Evolutionary conservation across 176 grass and related monocot species (phyloP), one percentile per base, ranked within the genome.

Genomic region (Luzula sylvatica): DNA sequence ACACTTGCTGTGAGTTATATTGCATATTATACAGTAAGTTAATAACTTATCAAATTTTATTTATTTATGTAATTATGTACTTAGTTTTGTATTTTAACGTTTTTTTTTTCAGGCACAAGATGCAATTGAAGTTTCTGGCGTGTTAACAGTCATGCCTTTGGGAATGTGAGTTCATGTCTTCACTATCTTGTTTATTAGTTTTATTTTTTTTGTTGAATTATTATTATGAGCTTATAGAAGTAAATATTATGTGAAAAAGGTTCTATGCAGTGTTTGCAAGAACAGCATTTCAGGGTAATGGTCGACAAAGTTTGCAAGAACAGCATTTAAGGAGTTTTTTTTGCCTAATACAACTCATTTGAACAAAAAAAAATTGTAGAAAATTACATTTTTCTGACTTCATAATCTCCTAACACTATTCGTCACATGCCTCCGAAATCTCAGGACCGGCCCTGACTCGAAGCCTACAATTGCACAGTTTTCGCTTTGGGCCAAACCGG

Each of bases 261-360:
- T 95, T 95, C 63, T 95, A 88, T 73, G 80, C 89, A 67, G 89
- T 80, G 72, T 82, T 79, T 67, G 89, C 83, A 53, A 95, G 72
- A 95, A 95, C 89, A 66, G 89, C 89, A 53, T 95, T 95, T 47
- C 87, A 88, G 76, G 83, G 89, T 58, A 76, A 95, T 51, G 61
- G 80, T 41, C 89, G 88, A 58, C 47, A 81, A 75, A 95, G 83
- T 78, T 66, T 95, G 52, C 89, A 95, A n/a, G n/a, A n/a, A n/a
- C n/a, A n/a, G n/a, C n/a, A n/a, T n/a, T n/a, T n/a, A n/a, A n/a
- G n/a, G n/a, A n/a, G n/a, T n/a, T n/a, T n/a, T n/a, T n/a, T n/a
- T n/a, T n/a, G n/a, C n/a, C n/a, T n/a, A n/a, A n/a, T n/a, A n/a
- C n/a, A n/a, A n/a, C n/a, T n/a, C n/a, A n/a, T n/a, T n/a, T n/a